Percentiles rank a stretch among this genome's conserved stretches.
Conservation (phyloP, 208 protist species). For the Phytomonas serpens region DNA sequence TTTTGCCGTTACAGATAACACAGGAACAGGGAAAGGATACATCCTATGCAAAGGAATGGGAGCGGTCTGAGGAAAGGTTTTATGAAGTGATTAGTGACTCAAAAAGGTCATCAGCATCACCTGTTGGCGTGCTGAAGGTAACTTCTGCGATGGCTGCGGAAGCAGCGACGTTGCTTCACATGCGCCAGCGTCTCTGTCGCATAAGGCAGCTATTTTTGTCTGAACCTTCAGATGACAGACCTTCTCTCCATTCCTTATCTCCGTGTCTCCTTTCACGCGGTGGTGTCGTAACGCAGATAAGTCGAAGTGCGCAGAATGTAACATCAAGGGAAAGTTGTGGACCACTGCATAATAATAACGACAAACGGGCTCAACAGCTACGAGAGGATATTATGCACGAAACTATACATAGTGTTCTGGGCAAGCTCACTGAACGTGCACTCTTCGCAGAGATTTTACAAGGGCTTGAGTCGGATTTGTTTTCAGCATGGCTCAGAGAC, state of each 20-base stretch:
- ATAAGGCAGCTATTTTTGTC: background rate
- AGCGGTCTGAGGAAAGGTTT: background rate
- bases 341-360: background rate
- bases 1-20: background rate
- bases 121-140: background rate
- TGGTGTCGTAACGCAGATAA: background rate
- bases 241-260: background rate
- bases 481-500: background rate
- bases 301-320: background rate
- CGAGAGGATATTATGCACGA: slow-evolving; percentile 2
- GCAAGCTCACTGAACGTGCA: background rate
- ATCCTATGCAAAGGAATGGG: background rate
- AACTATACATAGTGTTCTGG: background rate
- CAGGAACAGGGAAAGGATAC: background rate
- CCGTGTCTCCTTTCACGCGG: background rate
- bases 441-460: background rate
- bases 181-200: background rate
- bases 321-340: background rate
- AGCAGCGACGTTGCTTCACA: background rate
- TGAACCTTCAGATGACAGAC: background rate
- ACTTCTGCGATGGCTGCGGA: background rate
- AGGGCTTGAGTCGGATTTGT: background rate
- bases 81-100: background rate
- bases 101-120: background rate
- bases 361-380: background rate